phyloP scores from a whole-genome alignment of 352 stramenopile genomes.

The Phytophthora pini region DNA sequence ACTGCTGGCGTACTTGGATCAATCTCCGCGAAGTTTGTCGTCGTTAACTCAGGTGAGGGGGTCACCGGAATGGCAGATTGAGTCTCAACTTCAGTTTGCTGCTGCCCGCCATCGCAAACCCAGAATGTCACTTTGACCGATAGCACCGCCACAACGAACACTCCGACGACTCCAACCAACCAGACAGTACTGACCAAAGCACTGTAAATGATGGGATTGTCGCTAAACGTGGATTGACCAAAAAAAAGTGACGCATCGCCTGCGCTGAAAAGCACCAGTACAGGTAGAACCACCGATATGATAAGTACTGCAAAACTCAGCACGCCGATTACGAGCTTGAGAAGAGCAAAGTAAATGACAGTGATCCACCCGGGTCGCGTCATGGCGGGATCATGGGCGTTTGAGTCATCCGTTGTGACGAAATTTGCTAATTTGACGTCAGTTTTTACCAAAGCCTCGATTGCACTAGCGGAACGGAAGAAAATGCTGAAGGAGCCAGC shows the following conservation, averaged over 20 bases:
- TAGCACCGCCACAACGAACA: neutral
- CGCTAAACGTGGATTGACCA: neutral
- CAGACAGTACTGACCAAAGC: neutral
- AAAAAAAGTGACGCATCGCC: neutral
- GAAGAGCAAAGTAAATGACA: neutral
- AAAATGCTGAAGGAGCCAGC: neutral
- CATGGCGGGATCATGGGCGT: neutral
- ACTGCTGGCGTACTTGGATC: no score
- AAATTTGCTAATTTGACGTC: neutral
- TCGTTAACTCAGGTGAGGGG: no score
- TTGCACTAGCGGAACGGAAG: neutral
- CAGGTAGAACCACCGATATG: conserved; percentile 23
- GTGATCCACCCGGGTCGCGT: neutral
- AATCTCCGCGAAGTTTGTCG: no score
- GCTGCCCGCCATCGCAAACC: neutral
- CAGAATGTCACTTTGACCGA: neutral
- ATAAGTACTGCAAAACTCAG: neutral
- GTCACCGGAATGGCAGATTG: no score
- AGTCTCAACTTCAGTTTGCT: no score
- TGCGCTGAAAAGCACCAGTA: conserved; percentile 25
- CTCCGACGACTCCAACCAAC: neutral
- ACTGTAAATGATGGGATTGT: neutral
- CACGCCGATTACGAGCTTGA: neutral
- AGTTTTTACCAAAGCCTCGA: neutral
- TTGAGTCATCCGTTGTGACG: neutral